These are phyloP conservation scores for Boletus reticulatus DNA, from an alignment of 768 basidiomycete species.

Conservation along the genomic window DNA sequence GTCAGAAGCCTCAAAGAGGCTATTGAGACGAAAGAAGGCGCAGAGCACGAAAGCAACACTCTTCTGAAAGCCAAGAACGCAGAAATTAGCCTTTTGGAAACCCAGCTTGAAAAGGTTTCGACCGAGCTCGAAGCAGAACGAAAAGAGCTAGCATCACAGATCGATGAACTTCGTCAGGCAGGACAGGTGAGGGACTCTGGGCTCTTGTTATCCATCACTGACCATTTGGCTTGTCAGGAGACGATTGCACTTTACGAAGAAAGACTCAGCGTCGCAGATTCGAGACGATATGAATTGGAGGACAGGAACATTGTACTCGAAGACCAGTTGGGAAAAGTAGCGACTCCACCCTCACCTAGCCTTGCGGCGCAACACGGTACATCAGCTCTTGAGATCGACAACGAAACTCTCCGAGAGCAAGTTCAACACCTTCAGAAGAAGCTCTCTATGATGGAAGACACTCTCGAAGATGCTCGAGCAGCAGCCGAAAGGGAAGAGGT, in stretches of 20 bases:
- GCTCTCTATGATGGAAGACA: constrained; percentile 74
- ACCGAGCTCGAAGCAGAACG: constrained; percentile 55
- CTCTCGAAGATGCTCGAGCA: constrained; percentile 72
- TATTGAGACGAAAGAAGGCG: constrained; percentile 49
- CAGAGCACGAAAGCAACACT: constrained; percentile 48
- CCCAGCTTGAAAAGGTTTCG: constrained; percentile 43
- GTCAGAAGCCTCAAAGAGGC: constrained; percentile 50
- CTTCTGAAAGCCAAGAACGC: constrained; percentile 54
- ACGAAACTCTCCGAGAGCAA: constrained; percentile 88
- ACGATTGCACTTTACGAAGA: constrained; percentile 96
- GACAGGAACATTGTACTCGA: constrained; percentile 59
- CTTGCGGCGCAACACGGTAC: constrained; percentile 41
- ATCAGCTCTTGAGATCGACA: constrained; percentile 90
- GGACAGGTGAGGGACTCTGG: constrained; percentile 62
- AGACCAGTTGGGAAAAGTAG: constrained; percentile 38
- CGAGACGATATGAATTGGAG: constrained; percentile 76
- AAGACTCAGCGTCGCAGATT: constrained; percentile 67
- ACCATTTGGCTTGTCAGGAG: constrained; percentile 51
- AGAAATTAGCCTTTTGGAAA: constrained; percentile 57
- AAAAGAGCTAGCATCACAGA: constrained; percentile 63
- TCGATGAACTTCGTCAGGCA: constrained; percentile 83
- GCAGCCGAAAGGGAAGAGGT: constrained; percentile 75
- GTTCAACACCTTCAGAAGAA: constrained; percentile 83
- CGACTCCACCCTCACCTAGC: constrained; percentile 33
- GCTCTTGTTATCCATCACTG: not conserved